Base-by-base conservation (phyloP, 2,329 filamentous ascomycete genomes). In the Stromatinia cepivora region DNA sequence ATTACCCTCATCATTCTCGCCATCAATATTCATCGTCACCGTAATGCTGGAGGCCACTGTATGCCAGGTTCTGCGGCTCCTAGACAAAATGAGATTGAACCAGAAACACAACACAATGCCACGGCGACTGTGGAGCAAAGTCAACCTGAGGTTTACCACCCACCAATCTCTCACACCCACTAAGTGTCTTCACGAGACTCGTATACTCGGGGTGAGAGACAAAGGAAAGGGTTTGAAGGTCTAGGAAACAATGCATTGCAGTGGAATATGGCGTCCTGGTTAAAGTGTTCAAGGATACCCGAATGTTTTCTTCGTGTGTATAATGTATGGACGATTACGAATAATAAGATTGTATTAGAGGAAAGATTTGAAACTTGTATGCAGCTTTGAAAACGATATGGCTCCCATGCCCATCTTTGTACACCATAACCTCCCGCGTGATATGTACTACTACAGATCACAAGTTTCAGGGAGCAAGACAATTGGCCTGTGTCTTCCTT, bases 1-100 rank as follows among this genome's bases (percentile, higher is more conserved):
- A 36, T 46, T 9, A 57, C 59, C 1, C 42, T 69, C 10, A 20
- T 65, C 17, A 57, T 69, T 39, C 42, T 56, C 22, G 45, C 13
- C 0, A 28, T 65, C 36, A 39, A 56, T 28, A 25, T 67, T 9
- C 54, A 61, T 52, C 45, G 65, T 9, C 65, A 67, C 39, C 65
- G 65, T 5, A 62, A 52, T 11, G 56, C 31, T 31, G 65, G 65
- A 62, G 65, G 65, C 9, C 53, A 67, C 31, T 67, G 65, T 15
- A 15, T 28, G 17, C 56, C 54, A 17, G 45, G 45, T 42, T 28
- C 31, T 22, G 20, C 22, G 31, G 45, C n/a, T n/a, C 42, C 56
- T 31, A 46, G 34, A 50, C 42, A 20, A 1, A 10, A n/a, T 13
- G 53, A 58, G 20, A 4, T 46, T 10, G 36, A 59, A 31, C n/a